Conservation (phyloP, 306 rosid genomes). For the Casuarina glauca region DNA sequence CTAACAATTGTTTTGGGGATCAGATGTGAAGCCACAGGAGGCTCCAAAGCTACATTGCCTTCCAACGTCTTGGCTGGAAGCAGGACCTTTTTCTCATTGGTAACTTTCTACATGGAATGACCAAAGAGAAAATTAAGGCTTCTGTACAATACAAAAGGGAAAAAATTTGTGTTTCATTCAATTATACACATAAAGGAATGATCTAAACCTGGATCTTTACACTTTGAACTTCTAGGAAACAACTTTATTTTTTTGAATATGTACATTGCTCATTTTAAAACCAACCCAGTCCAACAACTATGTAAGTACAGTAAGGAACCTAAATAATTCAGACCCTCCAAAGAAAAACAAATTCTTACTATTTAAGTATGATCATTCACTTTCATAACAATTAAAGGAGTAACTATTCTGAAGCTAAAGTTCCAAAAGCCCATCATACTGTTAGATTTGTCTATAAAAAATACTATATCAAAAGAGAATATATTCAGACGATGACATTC, state of each 20-base stretch:
- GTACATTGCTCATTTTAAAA: neutral
- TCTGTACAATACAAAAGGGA: slow-evolving; percentile 4
- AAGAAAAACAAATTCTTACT: neutral
- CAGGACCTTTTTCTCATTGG: slow-evolving; percentile 58
- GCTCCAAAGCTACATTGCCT: slow-evolving; percentile 51
- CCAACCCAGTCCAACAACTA: neutral
- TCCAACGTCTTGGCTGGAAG: slow-evolving; percentile 58
- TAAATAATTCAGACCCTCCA: too few relatives aligned
- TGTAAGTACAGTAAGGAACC: neutral
- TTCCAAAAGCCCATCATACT: neutral
- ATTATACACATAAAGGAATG: neutral
- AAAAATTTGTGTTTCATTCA: slow-evolving; percentile 4
- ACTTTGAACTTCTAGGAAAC: slow-evolving; percentile 3
- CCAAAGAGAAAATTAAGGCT: slow-evolving; percentile 26
- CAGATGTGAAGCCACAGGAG: slow-evolving; percentile 39
- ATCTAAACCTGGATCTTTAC: neutral
- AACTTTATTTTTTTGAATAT: slow-evolving; percentile 1
- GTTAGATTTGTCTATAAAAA: neutral
- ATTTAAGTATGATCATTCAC: neutral
- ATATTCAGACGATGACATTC: neutral
- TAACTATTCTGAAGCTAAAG: slow-evolving; percentile 4
- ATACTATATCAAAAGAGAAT: neutral
- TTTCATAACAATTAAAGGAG: slow-evolving; percentile 12
- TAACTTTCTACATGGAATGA: slow-evolving; percentile 52
- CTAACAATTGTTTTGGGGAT: slow-evolving; percentile 29